phyloP scores from a whole-genome alignment of 108 stramenopile genomes.

The Parmales sp. region DNA sequence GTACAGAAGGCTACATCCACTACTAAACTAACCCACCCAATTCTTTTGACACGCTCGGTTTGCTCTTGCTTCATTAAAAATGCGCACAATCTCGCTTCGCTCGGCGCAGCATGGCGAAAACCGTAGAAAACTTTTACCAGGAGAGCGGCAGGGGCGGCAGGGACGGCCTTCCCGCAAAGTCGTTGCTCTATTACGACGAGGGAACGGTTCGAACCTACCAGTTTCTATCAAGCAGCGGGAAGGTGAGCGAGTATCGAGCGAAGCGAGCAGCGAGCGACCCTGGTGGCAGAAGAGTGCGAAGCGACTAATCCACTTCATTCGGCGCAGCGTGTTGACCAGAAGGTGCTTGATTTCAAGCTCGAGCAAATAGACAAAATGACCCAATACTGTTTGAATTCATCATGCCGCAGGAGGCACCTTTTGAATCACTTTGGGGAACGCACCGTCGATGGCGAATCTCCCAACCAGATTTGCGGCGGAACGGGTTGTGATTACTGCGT shows the following conservation, averaged over 20 bases:
- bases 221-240: conserved; percentile 49
- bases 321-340: conserved; percentile 22
- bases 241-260: conserved; percentile 26
- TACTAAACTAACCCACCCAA: no score
- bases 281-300: conserved; percentile 17
- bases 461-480: no score
- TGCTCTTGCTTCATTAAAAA: no score
- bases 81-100: no score
- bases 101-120: conserved; percentile 66
- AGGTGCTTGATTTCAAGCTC: no score
- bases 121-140: conserved; percentile 77
- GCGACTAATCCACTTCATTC: conserved; percentile 15
- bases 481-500: conserved; percentile 66
- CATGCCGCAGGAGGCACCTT: conserved; percentile 57
- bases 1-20: no score
- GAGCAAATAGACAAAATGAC: conserved; percentile 54
- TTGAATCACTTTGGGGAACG: conserved; percentile 64
- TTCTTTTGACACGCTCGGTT: no score
- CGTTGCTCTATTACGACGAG: conserved; percentile 59
- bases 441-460: conserved; percentile 38
- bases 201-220: conserved; percentile 58
- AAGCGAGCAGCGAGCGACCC: neutral
- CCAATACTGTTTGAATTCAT: conserved; percentile 46
- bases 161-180: conserved; percentile 61
- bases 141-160: conserved; percentile 78